phyloP scores from a whole-genome alignment of 345 rosid genomes.

The Fremontodendron californicum region DNA sequence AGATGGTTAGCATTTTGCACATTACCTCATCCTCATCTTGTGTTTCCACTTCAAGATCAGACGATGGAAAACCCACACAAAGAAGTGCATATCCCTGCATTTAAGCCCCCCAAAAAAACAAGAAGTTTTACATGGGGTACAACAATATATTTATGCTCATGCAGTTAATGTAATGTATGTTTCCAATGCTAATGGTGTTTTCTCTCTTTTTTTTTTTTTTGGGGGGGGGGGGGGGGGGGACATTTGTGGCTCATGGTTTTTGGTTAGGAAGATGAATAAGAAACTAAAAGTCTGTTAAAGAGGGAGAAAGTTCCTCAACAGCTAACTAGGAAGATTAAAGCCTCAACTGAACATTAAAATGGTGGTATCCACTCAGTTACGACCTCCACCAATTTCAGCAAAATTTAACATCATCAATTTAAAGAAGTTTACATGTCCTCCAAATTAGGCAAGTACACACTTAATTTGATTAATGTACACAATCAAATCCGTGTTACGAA shows the following conservation, averaged over 20 bases:
- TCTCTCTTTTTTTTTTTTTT: too few relatives aligned
- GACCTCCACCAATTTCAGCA: not conserved
- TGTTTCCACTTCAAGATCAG: conserved; percentile 89
- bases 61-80: conserved; percentile 83
- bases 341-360: not conserved
- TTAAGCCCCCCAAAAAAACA: not conserved
- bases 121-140: not conserved
- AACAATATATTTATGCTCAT: not conserved
- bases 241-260: not conserved
- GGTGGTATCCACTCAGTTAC: not conserved
- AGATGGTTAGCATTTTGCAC: conserved; percentile 11
- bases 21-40: conserved; percentile 96
- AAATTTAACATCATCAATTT: conserved; percentile 1
- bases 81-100: conserved; percentile 92
- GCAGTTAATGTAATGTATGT: not conserved
- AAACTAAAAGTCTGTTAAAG: conserved; percentile 1
- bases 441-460: not conserved
- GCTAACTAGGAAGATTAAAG: not conserved
- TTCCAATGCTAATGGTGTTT: not conserved
- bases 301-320: not conserved
- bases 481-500: not conserved
- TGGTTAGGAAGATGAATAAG: not conserved
- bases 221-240: too few relatives aligned
- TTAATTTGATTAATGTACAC: not conserved
- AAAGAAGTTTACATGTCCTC: conserved; percentile 1